A percentile compares a stretch with the other conserved stretches of the same genome.
phyloP scores from a whole-genome alignment of 2,329 filamentous ascomycete genomes.

The Furcasterigmium sp. region DNA sequence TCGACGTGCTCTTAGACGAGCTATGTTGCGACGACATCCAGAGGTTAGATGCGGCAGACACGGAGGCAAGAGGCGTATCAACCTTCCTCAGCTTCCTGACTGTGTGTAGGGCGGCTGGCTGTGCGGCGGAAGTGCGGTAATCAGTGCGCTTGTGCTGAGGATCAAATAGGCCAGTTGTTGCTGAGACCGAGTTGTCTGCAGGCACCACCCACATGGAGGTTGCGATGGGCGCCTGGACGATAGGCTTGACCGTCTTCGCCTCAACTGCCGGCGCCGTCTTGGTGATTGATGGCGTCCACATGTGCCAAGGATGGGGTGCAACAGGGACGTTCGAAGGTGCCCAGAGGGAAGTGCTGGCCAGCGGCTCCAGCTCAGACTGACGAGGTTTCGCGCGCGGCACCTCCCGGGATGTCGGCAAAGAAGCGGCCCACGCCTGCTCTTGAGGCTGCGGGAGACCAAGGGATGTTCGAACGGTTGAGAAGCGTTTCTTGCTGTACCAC shows the following conservation, averaged over 20 bases:
- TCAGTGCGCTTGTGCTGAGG: constrained; percentile 12
- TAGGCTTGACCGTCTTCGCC: background rate
- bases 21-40: background rate
- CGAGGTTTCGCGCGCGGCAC: too few species aligned
- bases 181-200: constrained; percentile 1
- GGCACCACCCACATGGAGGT: constrained; percentile 12
- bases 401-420: too few species aligned
- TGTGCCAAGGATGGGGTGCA: too few species aligned
- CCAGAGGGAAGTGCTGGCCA: too few species aligned
- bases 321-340: too few species aligned
- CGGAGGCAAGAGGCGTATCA: constrained; percentile 4
- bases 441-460: too few species aligned
- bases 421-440: too few species aligned
- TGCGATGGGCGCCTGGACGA: background rate
- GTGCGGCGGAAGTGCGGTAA: constrained; percentile 24
- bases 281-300: too few species aligned
- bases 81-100: constrained; percentile 21
- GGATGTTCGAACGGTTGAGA: too few species aligned
- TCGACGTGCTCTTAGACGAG: background rate
- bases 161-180: constrained; percentile 15
- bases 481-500: too few species aligned
- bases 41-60: constrained; percentile 23
- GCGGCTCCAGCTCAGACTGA: too few species aligned
- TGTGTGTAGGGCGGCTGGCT: constrained; percentile 27
- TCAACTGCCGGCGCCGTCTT: background rate